Evolutionary conservation across 225 moss, liverwort and hornwort genomes (phyloP).

Genomic region (Takakia lepidozioides): DNA sequence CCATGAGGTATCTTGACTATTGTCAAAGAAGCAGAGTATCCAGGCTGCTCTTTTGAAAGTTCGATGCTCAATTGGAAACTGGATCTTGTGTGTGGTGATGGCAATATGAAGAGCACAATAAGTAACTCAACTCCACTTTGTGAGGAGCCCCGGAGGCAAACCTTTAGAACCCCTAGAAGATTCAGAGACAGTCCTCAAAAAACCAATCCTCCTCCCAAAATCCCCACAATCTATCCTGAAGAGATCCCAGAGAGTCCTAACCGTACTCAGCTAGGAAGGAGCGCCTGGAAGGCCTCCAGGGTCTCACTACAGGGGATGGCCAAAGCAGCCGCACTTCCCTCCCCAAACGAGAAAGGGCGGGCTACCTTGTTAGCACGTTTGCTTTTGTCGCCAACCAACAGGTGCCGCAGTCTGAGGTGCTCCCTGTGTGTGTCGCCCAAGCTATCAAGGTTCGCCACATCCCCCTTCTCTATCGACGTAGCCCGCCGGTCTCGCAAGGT

Average conservation of each 20-base stretch:
- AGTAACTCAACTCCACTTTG: too few species aligned
- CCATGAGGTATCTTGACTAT: too few species aligned
- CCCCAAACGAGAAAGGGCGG: conserved; percentile 22
- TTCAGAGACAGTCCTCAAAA: not conserved
- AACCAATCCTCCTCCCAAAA: too few species aligned
- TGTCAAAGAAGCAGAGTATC: too few species aligned
- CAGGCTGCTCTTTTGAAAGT: too few species aligned
- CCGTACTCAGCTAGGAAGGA: not conserved
- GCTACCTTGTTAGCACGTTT: conserved; percentile 85
- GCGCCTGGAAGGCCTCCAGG: conserved; percentile 1
- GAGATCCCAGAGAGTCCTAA: not conserved
- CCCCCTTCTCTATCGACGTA: conserved; percentile 56
- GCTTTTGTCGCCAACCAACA: conserved; percentile 80
- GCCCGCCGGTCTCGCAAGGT: conserved; percentile 60
- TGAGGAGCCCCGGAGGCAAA: too few species aligned
- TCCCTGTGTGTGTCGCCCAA: conserved; percentile 63
- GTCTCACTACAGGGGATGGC: conserved; percentile 24
- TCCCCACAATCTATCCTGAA: not conserved
- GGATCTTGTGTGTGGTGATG: too few species aligned
- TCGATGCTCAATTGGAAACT: too few species aligned
- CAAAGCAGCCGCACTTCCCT: conserved; percentile 50
- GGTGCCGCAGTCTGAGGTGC: conserved; percentile 75
- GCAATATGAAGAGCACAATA: too few species aligned
- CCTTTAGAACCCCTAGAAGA: too few species aligned
- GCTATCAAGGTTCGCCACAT: conserved; percentile 72